Conservation (phyloP, 1,284 basidiomycete species). For the Malassezia globosa region DNA sequence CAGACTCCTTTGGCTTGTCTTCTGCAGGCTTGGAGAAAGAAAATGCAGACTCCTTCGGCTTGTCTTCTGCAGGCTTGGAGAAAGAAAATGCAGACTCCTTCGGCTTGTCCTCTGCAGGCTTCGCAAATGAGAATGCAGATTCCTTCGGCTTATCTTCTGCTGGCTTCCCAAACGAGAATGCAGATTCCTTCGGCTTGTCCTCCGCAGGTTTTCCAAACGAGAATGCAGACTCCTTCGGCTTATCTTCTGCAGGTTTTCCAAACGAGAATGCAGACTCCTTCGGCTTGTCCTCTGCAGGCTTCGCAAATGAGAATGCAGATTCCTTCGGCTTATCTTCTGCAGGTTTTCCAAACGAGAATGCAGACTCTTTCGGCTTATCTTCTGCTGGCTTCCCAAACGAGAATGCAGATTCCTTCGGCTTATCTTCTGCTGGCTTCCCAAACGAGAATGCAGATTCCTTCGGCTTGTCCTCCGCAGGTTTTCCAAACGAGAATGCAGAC, state of each 20-base stretch:
- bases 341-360: conserved; percentile 6
- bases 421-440: neutral
- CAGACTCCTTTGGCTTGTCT: neutral
- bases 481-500: conserved; percentile 1
- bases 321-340: conserved; percentile 9
- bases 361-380: neutral
- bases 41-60: neutral
- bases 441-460: neutral
- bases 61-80: conserved; percentile 6
- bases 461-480: neutral
- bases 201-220: conserved; percentile 1
- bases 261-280: neutral
- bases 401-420: conserved; percentile 1
- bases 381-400: conserved; percentile 16
- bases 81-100: neutral
- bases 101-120: neutral
- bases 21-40: neutral
- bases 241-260: neutral
- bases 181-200: neutral
- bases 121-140: neutral
- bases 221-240: neutral
- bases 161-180: neutral
- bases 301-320: neutral
- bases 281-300: neutral
- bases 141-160: neutral